Conservation (phyloP, 2,329 filamentous ascomycete genomes). For the Fusarium vanettenii region DNA sequence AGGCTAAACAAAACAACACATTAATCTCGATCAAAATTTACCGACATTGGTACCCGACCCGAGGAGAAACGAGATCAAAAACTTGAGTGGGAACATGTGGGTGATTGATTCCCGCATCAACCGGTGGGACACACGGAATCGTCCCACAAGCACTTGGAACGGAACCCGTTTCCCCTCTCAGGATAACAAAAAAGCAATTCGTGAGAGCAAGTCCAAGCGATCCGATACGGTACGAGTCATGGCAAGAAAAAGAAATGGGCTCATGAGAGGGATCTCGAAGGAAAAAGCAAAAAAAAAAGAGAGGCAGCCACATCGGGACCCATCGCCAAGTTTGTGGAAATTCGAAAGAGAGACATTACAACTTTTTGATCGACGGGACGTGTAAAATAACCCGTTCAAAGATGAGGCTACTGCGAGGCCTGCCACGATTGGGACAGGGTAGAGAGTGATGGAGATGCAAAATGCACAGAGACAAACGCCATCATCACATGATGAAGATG, state of each 20-base stretch:
- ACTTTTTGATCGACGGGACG: neutral
- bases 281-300: neutral
- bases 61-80: neutral
- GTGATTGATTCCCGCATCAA: neutral
- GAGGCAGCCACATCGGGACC: neutral
- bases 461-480: neutral
- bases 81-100: neutral
- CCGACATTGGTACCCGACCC: neutral
- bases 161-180: neutral
- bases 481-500: constrained; percentile 1
- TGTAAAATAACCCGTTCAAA: neutral
- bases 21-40: neutral
- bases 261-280: neutral
- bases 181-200: neutral
- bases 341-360: neutral
- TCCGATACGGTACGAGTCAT: neutral
- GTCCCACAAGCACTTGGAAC: neutral
- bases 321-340: neutral
- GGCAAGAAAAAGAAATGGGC: neutral
- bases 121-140: neutral
- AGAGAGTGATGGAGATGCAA: neutral
- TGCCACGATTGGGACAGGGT: neutral
- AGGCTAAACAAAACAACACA: neutral
- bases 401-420: constrained; percentile 15
- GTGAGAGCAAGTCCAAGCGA: neutral